A percentile compares a stretch with the other conserved stretches of the same genome.
phyloP scores from a whole-genome alignment of 805 yeast genomes.

The Lipomyces oligophaga region DNA sequence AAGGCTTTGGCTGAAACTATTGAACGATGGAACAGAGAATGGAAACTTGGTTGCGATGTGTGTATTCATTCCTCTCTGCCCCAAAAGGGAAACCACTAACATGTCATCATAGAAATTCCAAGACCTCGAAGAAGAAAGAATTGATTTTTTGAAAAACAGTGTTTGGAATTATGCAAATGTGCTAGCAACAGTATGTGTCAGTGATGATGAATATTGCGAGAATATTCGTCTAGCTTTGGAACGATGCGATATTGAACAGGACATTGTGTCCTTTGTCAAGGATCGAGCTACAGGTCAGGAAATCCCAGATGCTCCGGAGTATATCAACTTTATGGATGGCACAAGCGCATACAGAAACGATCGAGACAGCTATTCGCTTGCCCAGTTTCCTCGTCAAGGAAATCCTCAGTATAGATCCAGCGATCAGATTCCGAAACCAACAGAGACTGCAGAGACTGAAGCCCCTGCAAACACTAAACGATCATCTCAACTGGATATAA shows the following conservation, averaged over 20 bases:
- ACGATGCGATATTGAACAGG: slow-evolving; percentile 58
- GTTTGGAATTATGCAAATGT: slow-evolving; percentile 76
- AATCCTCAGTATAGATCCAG: slow-evolving; percentile 27
- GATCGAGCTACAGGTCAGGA: slow-evolving; percentile 62
- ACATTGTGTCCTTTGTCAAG: slow-evolving; percentile 52
- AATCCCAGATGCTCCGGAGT: slow-evolving; percentile 55
- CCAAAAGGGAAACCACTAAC: not conserved
- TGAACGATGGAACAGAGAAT: slow-evolving; percentile 65
- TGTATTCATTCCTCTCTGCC: not conserved
- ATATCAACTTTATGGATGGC: slow-evolving; percentile 56
- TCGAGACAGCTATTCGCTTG: slow-evolving; percentile 34
- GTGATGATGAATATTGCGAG: slow-evolving; percentile 72
- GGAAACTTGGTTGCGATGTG: slow-evolving; percentile 57
- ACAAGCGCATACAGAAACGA: slow-evolving; percentile 35
- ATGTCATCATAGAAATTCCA: slow-evolving; percentile 45
- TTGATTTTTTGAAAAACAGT: slow-evolving; percentile 63
- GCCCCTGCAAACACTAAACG: slow-evolving; percentile 1
- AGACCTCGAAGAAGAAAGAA: slow-evolving; percentile 65
- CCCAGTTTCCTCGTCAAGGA: slow-evolving; percentile 35
- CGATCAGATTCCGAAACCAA: not conserved
- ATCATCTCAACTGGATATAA: slow-evolving; percentile 12
- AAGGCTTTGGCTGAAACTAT: slow-evolving; percentile 52
- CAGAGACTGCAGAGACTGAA: not conserved
- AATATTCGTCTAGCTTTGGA: slow-evolving; percentile 64
- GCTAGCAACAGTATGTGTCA: slow-evolving; percentile 70